Evolutionary conservation across 306 rosid genomes (phyloP), one percentile per base, ranked within the genome.

Genomic region (Canavalia ensiformis): DNA sequence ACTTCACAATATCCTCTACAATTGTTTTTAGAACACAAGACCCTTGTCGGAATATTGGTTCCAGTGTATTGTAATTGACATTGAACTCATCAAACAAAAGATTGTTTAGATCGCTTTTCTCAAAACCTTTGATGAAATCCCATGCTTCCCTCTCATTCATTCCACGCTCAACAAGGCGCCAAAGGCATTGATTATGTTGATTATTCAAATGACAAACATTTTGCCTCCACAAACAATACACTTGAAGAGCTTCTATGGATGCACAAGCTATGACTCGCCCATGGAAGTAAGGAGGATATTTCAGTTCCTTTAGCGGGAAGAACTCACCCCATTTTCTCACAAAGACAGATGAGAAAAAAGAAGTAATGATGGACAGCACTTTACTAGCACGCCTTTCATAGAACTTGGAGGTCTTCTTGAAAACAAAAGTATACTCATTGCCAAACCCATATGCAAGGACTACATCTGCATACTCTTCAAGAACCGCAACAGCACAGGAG

Each of bases 151-250:
- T 81, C 73, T 89, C 89, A 45, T 83, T 85, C 91, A 81, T 86
- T 79, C 97, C 95, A 0, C 79, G 60, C 60, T 89, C 83, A 52
- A 92, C 90, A 81, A 94, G 88, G 84, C 88, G 92, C 90, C 89
- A 88, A 37, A 85, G 66, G 88, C 95, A 92, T 47, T 91, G 91
- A 72, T 88, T 81, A 81, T 88, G 77, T 72, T 84, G 92, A 71
- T 91, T 88, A 63, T 56, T 89, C 75, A 84, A 68, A 83, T 92
- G 97, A 82, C 97, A 94, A 9, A 84, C 83, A 78, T 84, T 90
- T 81, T 94, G 94, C 85, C 97, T 90, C 97, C 98, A 94, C 41
- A 83, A 80, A 86, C 92, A 90, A 85, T 88, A 94, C 28, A 89
- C 84, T 77, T 92, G 98, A 76, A 94, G 94, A 78, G 90, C 89